Base-by-base conservation (phyloP, 192 early-diverging fungal species). In the Coemansia sp. region DNA sequence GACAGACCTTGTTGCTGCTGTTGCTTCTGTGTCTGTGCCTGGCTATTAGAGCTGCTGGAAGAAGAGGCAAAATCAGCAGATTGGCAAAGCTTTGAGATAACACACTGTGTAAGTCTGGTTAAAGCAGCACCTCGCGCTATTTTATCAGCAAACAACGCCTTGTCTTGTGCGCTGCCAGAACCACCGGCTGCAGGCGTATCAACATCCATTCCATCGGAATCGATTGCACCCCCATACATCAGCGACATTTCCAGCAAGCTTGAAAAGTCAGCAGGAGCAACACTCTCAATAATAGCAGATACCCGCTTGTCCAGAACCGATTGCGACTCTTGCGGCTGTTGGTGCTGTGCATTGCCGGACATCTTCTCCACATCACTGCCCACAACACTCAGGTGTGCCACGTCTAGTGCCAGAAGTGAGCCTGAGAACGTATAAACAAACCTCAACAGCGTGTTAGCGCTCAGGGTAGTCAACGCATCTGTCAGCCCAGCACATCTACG, bases 401-500 rank as follows among this genome's bases (percentile, higher is more conserved):
- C n/a, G 19, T 72, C 65, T 5, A 75, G 57, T 2, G 44, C 26
- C 42, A 76, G 56, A 42, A 81, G 64, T 23, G 70, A 48, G 13
- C 23, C 56, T 0, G 68, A 21, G 13, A 65, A 73, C 2, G 68
- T 47, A 50, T 74, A 64, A 10, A 68, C 67, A 18, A 76, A 56
- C 38, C 50, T 57, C 32, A 70, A 32, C 23, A 76, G n/a, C 45
- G 72, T 61, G n/a, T 58, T 63, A 37, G 61, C 63, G 11, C 47
- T 64, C 40, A 81, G 67, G 18, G 79, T 73, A 5, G 43, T 41
- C 21, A 81, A 65, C 15, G 71, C 79, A 21, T 72, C 68, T 16
- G 71, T 65, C 21, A 81, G 52, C 6, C 63, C 49, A 2, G 59
- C 64, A 26, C 69, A 70, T 18, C 58, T 61, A 44, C 41, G 44